Percentiles rank a stretch among this genome's conserved stretches.
Conservation (phyloP, 83 land plant genomes). For the Picea abies region DNA sequence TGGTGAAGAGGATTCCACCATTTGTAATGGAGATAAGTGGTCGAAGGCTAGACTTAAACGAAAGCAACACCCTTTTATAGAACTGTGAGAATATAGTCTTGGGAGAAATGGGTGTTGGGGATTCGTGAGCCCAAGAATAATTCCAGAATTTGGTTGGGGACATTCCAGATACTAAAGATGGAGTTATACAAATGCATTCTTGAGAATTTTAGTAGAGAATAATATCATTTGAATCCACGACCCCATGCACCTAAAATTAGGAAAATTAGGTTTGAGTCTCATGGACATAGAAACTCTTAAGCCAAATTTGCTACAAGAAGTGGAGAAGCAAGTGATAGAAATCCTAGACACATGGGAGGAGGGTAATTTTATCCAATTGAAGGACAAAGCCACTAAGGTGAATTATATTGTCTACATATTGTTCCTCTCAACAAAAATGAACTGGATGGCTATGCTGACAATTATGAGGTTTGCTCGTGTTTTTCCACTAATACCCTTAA, state of each 20-base stretch:
- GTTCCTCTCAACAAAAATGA: not conserved
- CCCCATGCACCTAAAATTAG: constrained; percentile 1
- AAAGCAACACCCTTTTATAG: not conserved
- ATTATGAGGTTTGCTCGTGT: not conserved
- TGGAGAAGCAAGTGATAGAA: constrained; percentile 1
- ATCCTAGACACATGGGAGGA: constrained; percentile 4
- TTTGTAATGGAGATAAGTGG: no score
- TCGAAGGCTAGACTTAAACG: not conserved
- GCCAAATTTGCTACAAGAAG: not conserved
- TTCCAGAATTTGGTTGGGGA: constrained; percentile 15
- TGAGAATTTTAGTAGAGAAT: constrained; percentile 4
- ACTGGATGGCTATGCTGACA: no score
- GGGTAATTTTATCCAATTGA: constrained; percentile 1
- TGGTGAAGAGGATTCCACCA: not conserved
- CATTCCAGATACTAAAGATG: not conserved
- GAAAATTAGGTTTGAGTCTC: not conserved
- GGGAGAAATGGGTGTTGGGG: constrained; percentile 21
- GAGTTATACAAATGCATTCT: constrained; percentile 2
- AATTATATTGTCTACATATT: not conserved
- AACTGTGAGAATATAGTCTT: not conserved
- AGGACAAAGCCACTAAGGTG: not conserved
- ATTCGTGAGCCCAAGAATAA: constrained; percentile 18
- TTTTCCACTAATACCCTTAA: not conserved
- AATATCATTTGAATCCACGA: not conserved
- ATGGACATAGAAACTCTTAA: constrained; percentile 1